A percentile compares a stretch with the other conserved stretches of the same genome.
phyloP scores from a whole-genome alignment of 805 yeast genomes.

The Candida odintsovae region DNA sequence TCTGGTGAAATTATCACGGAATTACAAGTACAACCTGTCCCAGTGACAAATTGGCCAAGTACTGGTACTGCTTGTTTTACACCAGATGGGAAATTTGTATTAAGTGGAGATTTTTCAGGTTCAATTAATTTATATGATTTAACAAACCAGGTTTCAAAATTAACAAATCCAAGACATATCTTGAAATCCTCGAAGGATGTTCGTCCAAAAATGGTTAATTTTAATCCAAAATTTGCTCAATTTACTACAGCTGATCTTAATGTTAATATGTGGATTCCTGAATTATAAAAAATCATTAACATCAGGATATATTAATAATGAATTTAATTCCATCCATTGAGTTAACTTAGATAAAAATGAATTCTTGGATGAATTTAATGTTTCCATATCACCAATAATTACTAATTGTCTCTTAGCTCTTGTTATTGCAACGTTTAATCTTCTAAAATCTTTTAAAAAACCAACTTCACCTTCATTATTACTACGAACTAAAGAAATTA shows the following conservation, averaged over 20 bases:
- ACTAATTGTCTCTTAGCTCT: slow-evolving; percentile 82
- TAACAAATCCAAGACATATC: slow-evolving; percentile 17
- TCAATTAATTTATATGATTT: slow-evolving; percentile 49
- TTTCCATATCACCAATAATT: slow-evolving; percentile 81
- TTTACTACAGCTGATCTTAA: slow-evolving; percentile 19
- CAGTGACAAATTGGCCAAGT: slow-evolving; percentile 38
- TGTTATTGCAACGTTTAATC: slow-evolving; percentile 92
- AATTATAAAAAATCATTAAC: slow-evolving; percentile 1
- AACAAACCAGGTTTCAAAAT: slow-evolving; percentile 18
- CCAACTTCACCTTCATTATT: slow-evolving; percentile 72
- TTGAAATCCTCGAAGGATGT: slow-evolving; percentile 22
- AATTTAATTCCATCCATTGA: slow-evolving; percentile 6
- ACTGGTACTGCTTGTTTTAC: slow-evolving; percentile 55
- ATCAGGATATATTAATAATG: slow-evolving; percentile 7
- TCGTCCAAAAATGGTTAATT: slow-evolving; percentile 33
- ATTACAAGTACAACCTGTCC: slow-evolving; percentile 43
- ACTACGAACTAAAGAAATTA: slow-evolving; percentile 76
- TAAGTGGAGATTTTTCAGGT: slow-evolving; percentile 56
- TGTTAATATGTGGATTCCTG: slow-evolving; percentile 22
- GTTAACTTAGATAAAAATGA: slow-evolving; percentile 3
- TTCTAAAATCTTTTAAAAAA: slow-evolving; percentile 68
- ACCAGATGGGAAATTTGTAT: slow-evolving; percentile 60
- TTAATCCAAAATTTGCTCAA: slow-evolving; percentile 33
- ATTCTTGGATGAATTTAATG: slow-evolving; percentile 29
- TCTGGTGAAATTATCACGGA: slow-evolving; percentile 45